Evolutionary conservation across 306 rosid genomes (phyloP).

Genomic region (Benincasa hispida): DNA sequence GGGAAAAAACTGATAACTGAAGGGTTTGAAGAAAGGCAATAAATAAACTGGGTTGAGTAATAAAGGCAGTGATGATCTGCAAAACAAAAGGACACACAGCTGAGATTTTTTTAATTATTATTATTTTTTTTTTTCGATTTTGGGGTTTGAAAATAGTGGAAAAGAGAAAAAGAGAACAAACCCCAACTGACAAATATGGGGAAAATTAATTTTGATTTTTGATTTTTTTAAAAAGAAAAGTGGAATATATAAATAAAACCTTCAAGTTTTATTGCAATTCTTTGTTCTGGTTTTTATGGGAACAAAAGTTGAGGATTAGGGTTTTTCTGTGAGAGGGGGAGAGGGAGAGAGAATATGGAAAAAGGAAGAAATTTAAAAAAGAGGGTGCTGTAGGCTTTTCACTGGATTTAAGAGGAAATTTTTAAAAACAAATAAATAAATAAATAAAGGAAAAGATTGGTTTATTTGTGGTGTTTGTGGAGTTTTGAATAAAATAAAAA

Average conservation of each 20-base stretch:
- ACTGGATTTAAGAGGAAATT: background rate
- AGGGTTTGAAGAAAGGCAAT: conserved; percentile 8
- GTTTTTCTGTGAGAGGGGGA: background rate
- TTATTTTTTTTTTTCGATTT: background rate
- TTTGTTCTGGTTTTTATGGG: background rate
- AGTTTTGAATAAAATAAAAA: background rate
- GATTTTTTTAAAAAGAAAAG: background rate
- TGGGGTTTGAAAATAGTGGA: background rate
- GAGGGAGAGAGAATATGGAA: conserved; percentile 8
- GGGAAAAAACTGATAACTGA: background rate
- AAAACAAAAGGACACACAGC: conserved; percentile 3
- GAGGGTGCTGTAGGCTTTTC: background rate
- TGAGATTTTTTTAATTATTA: background rate
- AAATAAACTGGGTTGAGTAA: background rate
- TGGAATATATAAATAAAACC: background rate
- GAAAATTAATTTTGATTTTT: background rate
- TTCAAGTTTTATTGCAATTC: background rate
- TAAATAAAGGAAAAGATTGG: background rate
- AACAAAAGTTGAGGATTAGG: background rate
- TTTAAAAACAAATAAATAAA: background rate
- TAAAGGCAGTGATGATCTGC: conserved; percentile 15
- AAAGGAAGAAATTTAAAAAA: background rate
- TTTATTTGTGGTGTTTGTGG: conserved; percentile 12
- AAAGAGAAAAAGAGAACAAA: background rate
- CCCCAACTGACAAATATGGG: background rate